These are phyloP conservation scores for Nepenthes mirabilis DNA, from an alignment of 148 eudicot species.

Conservation along the genomic window DNA sequence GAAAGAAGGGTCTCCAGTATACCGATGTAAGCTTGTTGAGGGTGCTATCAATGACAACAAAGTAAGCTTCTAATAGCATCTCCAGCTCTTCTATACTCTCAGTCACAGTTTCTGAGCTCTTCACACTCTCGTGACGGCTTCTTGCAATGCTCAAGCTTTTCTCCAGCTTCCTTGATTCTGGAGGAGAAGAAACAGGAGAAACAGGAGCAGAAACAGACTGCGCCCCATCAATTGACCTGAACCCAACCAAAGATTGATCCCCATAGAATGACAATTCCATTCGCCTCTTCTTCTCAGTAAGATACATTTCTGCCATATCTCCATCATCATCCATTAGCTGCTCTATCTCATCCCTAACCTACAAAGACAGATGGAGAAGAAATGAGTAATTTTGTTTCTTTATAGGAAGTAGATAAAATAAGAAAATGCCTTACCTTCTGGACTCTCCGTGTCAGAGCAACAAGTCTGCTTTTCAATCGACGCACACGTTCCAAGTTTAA, in stretches of 20 bases:
- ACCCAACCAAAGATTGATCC: constrained; percentile 65
- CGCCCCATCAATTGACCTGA: constrained; percentile 52
- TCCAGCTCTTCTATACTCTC: constrained; percentile 89
- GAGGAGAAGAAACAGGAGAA: constrained; percentile 84
- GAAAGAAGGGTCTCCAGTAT: constrained; percentile 5
- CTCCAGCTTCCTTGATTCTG: constrained; percentile 58
- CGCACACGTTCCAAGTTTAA: constrained; percentile 82
- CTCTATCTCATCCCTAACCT: constrained; percentile 99
- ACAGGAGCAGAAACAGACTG: constrained; percentile 77
- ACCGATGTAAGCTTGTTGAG: constrained; percentile 95
- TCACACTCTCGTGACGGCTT: constrained; percentile 81
- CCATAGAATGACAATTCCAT: constrained; percentile 63
- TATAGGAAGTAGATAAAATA: neutral
- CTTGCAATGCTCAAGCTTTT: constrained; percentile 74
- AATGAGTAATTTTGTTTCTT: constrained; percentile 1
- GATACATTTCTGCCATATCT: constrained; percentile 99
- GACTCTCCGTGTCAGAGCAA: constrained; percentile 84
- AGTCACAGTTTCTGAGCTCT: constrained; percentile 61
- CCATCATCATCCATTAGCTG: constrained; percentile 99
- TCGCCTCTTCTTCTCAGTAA: constrained; percentile 80
- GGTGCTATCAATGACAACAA: constrained; percentile 92
- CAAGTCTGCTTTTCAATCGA: constrained; percentile 89
- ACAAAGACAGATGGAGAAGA: constrained; percentile 3
- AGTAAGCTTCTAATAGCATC: constrained; percentile 96
- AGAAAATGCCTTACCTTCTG: constrained; percentile 58